Base-by-base conservation (phyloP, 83 land plant species). In the Larix sibirica region DNA sequence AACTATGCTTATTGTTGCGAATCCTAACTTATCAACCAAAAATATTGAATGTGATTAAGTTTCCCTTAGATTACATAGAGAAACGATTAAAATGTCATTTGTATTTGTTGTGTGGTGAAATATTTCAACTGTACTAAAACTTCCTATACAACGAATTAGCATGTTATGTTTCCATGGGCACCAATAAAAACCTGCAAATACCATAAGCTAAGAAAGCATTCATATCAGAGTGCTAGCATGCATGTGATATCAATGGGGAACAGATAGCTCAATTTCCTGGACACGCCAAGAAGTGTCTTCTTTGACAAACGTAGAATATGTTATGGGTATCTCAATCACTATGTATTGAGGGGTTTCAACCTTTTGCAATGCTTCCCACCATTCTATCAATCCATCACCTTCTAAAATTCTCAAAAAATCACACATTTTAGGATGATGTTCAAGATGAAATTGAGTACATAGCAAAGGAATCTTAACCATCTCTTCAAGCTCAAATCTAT, bases 401-500 rank as follows among this genome's bases (percentile, higher is more conserved):
- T 87, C 89, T 21, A 87, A 83, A 88, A 87, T 87, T 36, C 88
- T 63, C 40, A 87, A 88, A 23, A 84, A 82, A 61, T 88, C 89
- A n/a, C 84, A 86, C 90, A 89, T 89, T 56, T 87, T 89, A 1
- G 89, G 90, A 8, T 84, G 89, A 38, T 89, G 83, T 3, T 73
- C 77, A 36, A 86, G 89, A 54, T 80, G 80, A 77, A 70, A 80
- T 70, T 86, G 86, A 26, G 89, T 89, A 68, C 89, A 89, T 10
- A 86, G 67, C 0, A 89, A 81, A 6, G 90, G 84, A 50, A 89
- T 86, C 62, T 89, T 83, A 26, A 89, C 89, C 86, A 89, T 83
- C 69, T 89, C 89, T 74, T 86, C 89, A 5, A 89, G 74, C 77
- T 89, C 89, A 18, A 81, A 59, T 63, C 69, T 75, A 77, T 81